Conservation (phyloP, 805 yeast genomes). For the fission yeast (Schizosaccharomyces pombe) region DNA sequence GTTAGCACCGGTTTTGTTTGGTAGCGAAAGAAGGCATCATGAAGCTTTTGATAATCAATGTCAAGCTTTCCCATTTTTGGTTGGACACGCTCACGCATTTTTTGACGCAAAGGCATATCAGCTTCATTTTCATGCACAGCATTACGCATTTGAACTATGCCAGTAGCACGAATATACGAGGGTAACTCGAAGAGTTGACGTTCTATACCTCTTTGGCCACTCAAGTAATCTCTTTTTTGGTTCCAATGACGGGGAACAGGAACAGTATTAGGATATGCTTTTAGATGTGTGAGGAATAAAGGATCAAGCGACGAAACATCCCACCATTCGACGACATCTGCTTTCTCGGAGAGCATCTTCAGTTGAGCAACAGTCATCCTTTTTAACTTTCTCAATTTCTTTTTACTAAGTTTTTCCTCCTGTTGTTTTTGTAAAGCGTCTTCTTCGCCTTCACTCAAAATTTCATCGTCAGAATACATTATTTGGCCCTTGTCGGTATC, state of each 20-base stretch:
- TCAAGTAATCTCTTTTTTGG: slow-evolving; percentile 45
- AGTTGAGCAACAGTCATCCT: slow-evolving; percentile 45
- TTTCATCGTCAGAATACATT: slow-evolving; percentile 16
- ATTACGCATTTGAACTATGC: slow-evolving; percentile 67
- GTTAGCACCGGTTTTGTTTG: slow-evolving; percentile 52
- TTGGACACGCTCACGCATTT: slow-evolving; percentile 62
- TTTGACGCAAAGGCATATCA: slow-evolving; percentile 35
- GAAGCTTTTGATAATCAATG: slow-evolving; percentile 57
- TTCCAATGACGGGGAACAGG: slow-evolving; percentile 78
- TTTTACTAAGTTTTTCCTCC: slow-evolving; percentile 21
- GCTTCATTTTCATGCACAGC: slow-evolving; percentile 24
- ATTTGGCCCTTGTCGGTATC: slow-evolving; percentile 14
- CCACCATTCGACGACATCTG: slow-evolving; percentile 64
- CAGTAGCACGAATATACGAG: slow-evolving; percentile 52
- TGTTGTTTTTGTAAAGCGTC: slow-evolving; percentile 11
- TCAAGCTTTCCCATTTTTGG: slow-evolving; percentile 74
- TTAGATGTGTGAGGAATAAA: slow-evolving; percentile 34
- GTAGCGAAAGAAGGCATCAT: slow-evolving; percentile 66
- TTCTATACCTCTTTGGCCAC: slow-evolving; percentile 41
- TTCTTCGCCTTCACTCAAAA: slow-evolving; percentile 11
- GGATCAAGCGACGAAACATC: slow-evolving; percentile 78
- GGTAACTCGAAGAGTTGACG: slow-evolving; percentile 60
- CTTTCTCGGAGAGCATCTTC: slow-evolving; percentile 35
- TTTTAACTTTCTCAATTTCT: slow-evolving; percentile 23
- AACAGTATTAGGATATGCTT: slow-evolving; percentile 39